phyloP scores from a whole-genome alignment of 2,329 filamentous ascomycete species.

The Apiospora sp. region DNA sequence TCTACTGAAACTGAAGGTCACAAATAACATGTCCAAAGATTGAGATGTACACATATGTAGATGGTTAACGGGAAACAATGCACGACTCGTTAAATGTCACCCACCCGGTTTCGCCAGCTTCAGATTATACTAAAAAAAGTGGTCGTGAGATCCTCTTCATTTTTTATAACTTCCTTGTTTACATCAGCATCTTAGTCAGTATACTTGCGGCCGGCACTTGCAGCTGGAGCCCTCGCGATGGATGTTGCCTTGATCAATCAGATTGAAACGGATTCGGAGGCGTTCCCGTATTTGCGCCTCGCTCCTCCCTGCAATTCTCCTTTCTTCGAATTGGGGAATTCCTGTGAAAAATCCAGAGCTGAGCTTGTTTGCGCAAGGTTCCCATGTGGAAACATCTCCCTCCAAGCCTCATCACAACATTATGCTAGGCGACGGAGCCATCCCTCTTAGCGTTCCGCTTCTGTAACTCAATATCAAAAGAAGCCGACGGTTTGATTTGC shows the following conservation, averaged over 20 bases:
- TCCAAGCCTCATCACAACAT: not conserved
- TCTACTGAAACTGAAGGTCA: constrained; percentile 22
- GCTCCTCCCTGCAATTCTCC: not conserved
- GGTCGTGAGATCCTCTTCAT: not conserved
- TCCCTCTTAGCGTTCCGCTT: constrained; percentile 2
- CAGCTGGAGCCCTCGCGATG: not conserved
- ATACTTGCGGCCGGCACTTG: not conserved
- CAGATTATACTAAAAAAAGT: not conserved
- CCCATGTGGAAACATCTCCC: constrained; percentile 13
- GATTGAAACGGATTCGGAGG: constrained; percentile 1
- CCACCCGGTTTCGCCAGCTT: not conserved
- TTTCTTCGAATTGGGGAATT: not conserved
- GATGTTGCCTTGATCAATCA: not conserved
- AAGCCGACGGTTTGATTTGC: constrained; percentile 11
- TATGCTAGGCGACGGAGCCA: constrained; percentile 3
- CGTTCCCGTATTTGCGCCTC: not conserved
- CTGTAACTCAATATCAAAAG: not conserved
- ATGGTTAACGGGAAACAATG: not conserved
- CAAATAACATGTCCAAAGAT: not conserved
- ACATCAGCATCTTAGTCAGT: not conserved
- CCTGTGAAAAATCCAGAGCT: not conserved
- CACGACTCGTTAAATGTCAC: not conserved
- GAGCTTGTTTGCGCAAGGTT: constrained; percentile 6
- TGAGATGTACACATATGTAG: not conserved
- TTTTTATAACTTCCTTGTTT: not conserved